A percentile compares a stretch with the other conserved stretches of the same genome.
Evolutionary conservation across 2,329 filamentous ascomycete species (phyloP).

Genomic region (Didymella glomerata): DNA sequence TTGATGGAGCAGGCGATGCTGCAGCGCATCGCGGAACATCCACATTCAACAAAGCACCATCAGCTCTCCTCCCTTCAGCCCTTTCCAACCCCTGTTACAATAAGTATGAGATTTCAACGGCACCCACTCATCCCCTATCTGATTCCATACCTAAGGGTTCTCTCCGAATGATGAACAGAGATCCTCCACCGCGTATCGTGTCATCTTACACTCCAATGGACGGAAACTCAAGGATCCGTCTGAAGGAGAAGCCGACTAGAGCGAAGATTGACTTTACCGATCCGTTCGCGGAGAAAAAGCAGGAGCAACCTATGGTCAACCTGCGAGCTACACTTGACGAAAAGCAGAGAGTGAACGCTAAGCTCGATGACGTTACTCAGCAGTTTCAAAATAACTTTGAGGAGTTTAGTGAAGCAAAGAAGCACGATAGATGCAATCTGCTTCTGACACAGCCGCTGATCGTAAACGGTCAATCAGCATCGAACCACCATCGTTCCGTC

Average conservation of each 20-base stretch:
- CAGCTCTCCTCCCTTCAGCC: background rate
- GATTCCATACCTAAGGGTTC: background rate
- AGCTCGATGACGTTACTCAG: background rate
- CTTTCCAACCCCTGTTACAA: background rate
- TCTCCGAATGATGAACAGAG: background rate
- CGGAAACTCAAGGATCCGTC: background rate
- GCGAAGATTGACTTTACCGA: background rate
- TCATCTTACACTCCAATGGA: background rate
- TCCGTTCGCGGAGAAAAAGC: background rate
- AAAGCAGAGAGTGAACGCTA: background rate
- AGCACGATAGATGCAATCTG: background rate
- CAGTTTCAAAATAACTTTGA: background rate
- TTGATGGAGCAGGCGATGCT: background rate
- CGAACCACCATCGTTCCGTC: background rate
- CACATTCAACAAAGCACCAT: background rate
- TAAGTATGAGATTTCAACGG: background rate
- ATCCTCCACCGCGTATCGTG: background rate
- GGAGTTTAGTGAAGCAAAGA: background rate
- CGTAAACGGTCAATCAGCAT: background rate
- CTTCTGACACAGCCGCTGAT: background rate
- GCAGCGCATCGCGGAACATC: background rate
- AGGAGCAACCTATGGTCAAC: background rate
- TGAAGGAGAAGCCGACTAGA: background rate
- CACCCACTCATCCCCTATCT: background rate
- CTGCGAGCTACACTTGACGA: background rate